Conservation (phyloP, 371 early-diverging fungal genomes). For the Blastocladiella emersonii region DNA sequence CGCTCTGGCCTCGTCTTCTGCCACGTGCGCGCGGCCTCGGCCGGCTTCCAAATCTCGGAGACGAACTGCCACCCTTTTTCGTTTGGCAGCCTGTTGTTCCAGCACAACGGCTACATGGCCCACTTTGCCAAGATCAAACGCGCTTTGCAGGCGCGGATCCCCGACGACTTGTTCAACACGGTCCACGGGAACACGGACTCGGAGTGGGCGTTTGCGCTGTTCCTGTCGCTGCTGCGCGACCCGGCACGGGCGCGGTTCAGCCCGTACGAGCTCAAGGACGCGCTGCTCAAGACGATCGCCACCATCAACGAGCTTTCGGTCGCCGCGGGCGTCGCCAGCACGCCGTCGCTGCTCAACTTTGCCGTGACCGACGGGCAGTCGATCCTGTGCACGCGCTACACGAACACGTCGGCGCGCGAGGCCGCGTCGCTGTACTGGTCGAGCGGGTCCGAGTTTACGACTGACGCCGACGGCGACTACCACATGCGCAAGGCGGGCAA, state of each 20-base stretch:
- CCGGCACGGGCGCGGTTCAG: slow-evolving; percentile 33
- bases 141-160: slow-evolving; percentile 40
- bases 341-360: slow-evolving; percentile 64
- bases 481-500: slow-evolving; percentile 58
- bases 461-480: slow-evolving; percentile 35
- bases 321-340: slow-evolving; percentile 28
- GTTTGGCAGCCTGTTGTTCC: slow-evolving; percentile 69
- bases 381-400: slow-evolving; percentile 68
- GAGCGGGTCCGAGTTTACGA: slow-evolving; percentile 36
- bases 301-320: slow-evolving; percentile 53
- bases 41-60: slow-evolving; percentile 55
- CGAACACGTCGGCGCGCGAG: slow-evolving; percentile 45
- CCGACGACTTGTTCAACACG: slow-evolving; percentile 50
- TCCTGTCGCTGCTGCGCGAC: slow-evolving; percentile 42
- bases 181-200: slow-evolving; percentile 76
- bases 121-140: slow-evolving; percentile 65
- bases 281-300: slow-evolving; percentile 59
- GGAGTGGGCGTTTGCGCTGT: slow-evolving; percentile 75
- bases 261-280: slow-evolving; percentile 42
- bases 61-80: slow-evolving; percentile 70
- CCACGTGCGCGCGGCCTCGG: slow-evolving; percentile 66
- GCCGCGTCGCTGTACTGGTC: slow-evolving; percentile 71
- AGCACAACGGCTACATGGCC: slow-evolving; percentile 73
- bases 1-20: slow-evolving; percentile 65
- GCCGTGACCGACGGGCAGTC: slow-evolving; percentile 73